Conservation (phyloP, 163 green algal genomes). For the Volvox carteri region DNA sequence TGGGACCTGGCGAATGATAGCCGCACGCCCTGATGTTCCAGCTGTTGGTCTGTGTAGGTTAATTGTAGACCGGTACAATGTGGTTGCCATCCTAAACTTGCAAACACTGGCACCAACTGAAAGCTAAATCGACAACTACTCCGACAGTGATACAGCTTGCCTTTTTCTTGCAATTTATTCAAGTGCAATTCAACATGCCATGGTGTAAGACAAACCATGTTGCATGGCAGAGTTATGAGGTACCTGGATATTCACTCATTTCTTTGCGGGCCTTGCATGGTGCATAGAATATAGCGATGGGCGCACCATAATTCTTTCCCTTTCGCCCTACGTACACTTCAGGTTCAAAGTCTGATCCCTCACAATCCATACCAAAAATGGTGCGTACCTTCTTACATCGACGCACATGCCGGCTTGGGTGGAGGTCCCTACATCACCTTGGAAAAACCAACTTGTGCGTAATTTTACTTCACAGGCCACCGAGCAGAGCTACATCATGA, state of each 20-base stretch:
- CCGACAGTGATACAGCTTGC: background rate
- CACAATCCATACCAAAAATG: slow-evolving; percentile 27
- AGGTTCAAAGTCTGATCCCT: too few relatives aligned
- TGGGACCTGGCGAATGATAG: background rate
- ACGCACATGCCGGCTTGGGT: too few relatives aligned
- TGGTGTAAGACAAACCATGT: too few relatives aligned
- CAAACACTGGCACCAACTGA: background rate
- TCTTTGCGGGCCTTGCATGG: slow-evolving; percentile 3
- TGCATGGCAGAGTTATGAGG: too few relatives aligned
- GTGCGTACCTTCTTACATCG: too few relatives aligned
- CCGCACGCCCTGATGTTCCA: background rate
- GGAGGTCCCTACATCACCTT: too few relatives aligned
- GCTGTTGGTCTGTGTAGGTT: slow-evolving; percentile 1
- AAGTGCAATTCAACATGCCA: too few relatives aligned
- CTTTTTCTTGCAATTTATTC: too few relatives aligned
- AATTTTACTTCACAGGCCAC: slow-evolving; percentile 59
- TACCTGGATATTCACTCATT: too few relatives aligned
- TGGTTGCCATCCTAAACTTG: background rate
- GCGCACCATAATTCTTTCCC: background rate
- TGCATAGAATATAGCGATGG: background rate
- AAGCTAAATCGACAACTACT: background rate
- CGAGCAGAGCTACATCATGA: slow-evolving; percentile 91
- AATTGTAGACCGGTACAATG: background rate
- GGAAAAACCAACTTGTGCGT: too few relatives aligned
- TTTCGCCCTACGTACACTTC: background rate